phyloP scores from a whole-genome alignment of 768 basidiomycete species.

The Russula sp. region DNA sequence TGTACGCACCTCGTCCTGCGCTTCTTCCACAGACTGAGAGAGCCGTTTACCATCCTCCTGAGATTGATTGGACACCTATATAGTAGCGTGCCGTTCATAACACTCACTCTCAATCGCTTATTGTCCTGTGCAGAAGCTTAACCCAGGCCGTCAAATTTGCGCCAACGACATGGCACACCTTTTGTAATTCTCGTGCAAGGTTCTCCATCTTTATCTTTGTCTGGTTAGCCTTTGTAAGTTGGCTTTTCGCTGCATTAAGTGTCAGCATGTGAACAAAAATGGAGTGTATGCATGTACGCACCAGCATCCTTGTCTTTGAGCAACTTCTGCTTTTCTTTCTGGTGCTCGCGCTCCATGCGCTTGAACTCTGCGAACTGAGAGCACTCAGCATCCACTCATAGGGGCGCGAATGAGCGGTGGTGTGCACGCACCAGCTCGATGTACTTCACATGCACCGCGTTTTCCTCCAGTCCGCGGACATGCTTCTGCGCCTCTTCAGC shows the following conservation, averaged over 20 bases:
- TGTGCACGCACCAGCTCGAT: slow-evolving; percentile 65
- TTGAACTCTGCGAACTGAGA: slow-evolving; percentile 81
- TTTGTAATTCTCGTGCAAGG: slow-evolving; percentile 81
- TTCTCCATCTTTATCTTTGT: slow-evolving; percentile 88
- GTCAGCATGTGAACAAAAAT: slow-evolving; percentile 8
- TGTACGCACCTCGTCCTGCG: slow-evolving; percentile 65
- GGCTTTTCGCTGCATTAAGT: slow-evolving; percentile 55
- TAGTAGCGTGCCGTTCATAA: slow-evolving; percentile 27
- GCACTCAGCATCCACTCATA: slow-evolving; percentile 1
- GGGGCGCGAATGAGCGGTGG: background rate
- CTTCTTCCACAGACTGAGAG: slow-evolving; percentile 74
- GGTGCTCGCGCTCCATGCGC: slow-evolving; percentile 78
- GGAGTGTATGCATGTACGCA: slow-evolving; percentile 27
- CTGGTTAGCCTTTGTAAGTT: slow-evolving; percentile 82
- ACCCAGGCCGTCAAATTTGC: background rate
- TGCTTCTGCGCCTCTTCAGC: slow-evolving; percentile 86
- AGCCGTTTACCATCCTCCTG: slow-evolving; percentile 84
- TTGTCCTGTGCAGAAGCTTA: slow-evolving; percentile 55
- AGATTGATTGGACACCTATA: slow-evolving; percentile 31
- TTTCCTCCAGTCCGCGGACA: slow-evolving; percentile 77
- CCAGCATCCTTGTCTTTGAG: slow-evolving; percentile 88
- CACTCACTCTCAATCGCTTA: slow-evolving; percentile 68
- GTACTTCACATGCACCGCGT: slow-evolving; percentile 78
- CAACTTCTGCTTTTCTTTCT: slow-evolving; percentile 88
- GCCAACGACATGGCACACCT: slow-evolving; percentile 39